These are phyloP conservation scores for Cordyceps fumosorosea DNA, from an alignment of 2,329 filamentous ascomycete species.

Conservation along the genomic window DNA sequence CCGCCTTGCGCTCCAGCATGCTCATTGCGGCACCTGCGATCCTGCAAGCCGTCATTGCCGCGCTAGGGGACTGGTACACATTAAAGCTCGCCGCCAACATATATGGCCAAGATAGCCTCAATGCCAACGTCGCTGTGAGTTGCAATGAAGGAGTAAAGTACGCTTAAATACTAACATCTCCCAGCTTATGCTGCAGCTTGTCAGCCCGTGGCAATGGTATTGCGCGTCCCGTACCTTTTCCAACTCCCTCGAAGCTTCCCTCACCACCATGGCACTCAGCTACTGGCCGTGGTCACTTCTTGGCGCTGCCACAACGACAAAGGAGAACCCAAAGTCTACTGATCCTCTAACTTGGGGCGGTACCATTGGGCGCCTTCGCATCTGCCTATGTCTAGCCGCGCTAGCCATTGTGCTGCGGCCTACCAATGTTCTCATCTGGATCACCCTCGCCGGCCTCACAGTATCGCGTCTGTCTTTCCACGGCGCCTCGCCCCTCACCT, in stretches of 20 bases:
- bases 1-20: slow-evolving; percentile 54
- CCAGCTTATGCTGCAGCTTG: slow-evolving; percentile 31
- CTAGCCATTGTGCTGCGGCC: slow-evolving; percentile 80
- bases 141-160: not conserved
- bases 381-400: slow-evolving; percentile 69
- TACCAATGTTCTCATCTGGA: slow-evolving; percentile 85
- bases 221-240: slow-evolving; percentile 89
- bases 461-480: slow-evolving; percentile 35
- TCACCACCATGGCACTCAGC: slow-evolving; percentile 73
- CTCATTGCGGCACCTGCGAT: slow-evolving; percentile 68
- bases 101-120: slow-evolving; percentile 59
- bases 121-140: slow-evolving; percentile 64
- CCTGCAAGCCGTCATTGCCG: slow-evolving; percentile 71
- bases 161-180: not conserved
- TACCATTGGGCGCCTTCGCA: slow-evolving; percentile 31
- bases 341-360: slow-evolving; percentile 18
- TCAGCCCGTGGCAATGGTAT: slow-evolving; percentile 83
- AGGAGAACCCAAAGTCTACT: slow-evolving; percentile 31
- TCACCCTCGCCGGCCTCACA: slow-evolving; percentile 47
- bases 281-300: slow-evolving; percentile 82
- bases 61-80: slow-evolving; percentile 75
- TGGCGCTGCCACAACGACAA: slow-evolving; percentile 30
- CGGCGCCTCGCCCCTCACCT: slow-evolving; percentile 34
- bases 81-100: slow-evolving; percentile 72
- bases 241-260: slow-evolving; percentile 84